These are phyloP conservation scores for Graphilbum fragrans DNA, from an alignment of 2,329 filamentous ascomycete species.

Conservation along the genomic window DNA sequence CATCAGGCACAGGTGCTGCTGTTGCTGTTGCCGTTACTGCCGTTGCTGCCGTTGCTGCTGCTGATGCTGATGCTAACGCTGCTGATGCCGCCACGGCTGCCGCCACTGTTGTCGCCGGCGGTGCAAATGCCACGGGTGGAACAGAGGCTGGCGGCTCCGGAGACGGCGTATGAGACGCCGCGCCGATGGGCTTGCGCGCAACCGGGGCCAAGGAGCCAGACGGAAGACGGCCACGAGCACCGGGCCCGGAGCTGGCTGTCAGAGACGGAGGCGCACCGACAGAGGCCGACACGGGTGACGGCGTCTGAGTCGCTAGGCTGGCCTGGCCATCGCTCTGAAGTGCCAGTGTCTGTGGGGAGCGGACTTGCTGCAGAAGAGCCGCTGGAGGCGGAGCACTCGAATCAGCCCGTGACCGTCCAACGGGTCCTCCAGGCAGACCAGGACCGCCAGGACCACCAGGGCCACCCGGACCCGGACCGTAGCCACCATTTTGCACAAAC, in stretches of 20 bases:
- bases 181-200: constrained; percentile 5
- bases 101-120: neutral
- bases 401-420: no score
- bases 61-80: neutral
- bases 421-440: no score
- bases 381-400: no score
- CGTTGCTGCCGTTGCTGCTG: neutral
- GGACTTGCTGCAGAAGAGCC: no score
- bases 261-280: no score
- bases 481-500: no score
- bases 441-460: no score
- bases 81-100: neutral
- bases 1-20: neutral
- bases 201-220: neutral
- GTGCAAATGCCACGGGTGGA: neutral
- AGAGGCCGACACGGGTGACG: no score
- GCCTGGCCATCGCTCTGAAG: no score
- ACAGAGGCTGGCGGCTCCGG: neutral
- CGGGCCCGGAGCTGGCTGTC: neutral
- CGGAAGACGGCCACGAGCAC: constrained; percentile 6
- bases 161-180: neutral
- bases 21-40: neutral
- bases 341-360: no score
- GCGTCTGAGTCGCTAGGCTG: no score
- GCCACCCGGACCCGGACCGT: no score